Base-by-base conservation (phyloP, 1,139 yeast species). In the Lodderomyces jiufengensis region DNA sequence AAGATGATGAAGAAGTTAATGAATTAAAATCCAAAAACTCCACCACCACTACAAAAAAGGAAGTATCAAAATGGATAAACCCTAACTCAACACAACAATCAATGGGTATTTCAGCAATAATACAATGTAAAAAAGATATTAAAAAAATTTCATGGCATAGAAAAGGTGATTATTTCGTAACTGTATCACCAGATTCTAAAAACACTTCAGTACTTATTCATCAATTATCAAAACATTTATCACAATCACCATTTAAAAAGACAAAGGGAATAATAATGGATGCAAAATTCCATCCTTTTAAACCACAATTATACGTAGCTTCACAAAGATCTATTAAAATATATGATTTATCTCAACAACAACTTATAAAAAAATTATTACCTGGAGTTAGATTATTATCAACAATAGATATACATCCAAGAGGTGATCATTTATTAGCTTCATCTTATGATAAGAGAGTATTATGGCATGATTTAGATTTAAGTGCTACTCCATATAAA, bases 301-400 rank as follows among this genome's bases (percentile, higher is more conserved):
- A 86, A 54, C 98, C 99, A 13, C 95, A 87, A 56, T 72, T 92
- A 45, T 85, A 86, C 55, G 97, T 94, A 33, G 92, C 95, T 48
- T 85, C 96, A 8, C 98, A 92, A 66, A 76, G 97, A 55, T 86
- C 88, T 50, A 75, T 92, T 49, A 80, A 95, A 52, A 78, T 92
- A 39, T 92, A 92, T 61, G 96, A 92, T 60, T 74, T 92, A 55
- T 78, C 95, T 22, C 87, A 83, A 50, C 98, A 92, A 66, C 78
- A 76, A 18, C 64, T 92, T 48, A 72, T 84, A 43, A 87, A 87
- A 70, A 86, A 88, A 55, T 70, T 92, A 48, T 67, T 83, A 69
- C 97, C 98, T 2, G 97, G 97, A 54, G 97, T 95, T 3, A 79
- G 96, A 62, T 86, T 96, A 95, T 73, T 94, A 52, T 80, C 95